phyloP scores from a whole-genome alignment of 805 yeast genomes.

The Metschnikowia continentalis region DNA sequence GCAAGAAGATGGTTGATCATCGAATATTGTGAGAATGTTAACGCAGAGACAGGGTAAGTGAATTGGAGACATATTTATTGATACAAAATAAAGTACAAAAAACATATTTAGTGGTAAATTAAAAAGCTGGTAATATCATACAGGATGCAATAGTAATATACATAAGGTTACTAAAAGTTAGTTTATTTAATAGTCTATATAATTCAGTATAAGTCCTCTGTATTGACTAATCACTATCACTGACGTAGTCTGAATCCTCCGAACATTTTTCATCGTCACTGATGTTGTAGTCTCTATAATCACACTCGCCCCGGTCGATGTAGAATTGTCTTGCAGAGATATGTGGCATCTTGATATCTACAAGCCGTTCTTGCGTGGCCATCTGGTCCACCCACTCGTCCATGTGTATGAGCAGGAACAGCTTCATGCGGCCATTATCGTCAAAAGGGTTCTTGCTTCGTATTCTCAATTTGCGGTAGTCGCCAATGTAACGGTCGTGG shows the following conservation, averaged over 20 bases:
- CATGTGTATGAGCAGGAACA: constrained; percentile 44
- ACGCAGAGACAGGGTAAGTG: no score
- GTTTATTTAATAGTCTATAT: no score
- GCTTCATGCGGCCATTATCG: constrained; percentile 23
- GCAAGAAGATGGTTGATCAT: no score
- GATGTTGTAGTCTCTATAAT: constrained; percentile 36
- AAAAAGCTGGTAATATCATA: no score
- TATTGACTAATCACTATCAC: constrained; percentile 36
- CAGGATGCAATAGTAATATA: no score
- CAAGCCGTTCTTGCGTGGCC: constrained; percentile 52
- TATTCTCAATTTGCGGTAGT: constrained; percentile 62
- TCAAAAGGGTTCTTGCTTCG: constrained; percentile 28
- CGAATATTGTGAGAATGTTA: no score
- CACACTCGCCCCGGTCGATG: constrained; percentile 40
- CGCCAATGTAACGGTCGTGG: constrained; percentile 56
- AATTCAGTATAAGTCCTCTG: neutral
- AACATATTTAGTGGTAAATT: no score
- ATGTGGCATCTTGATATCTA: constrained; percentile 73
- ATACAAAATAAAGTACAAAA: no score
- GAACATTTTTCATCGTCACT: constrained; percentile 27
- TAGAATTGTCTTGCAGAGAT: constrained; percentile 39
- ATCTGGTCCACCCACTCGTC: constrained; percentile 74
- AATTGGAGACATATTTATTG: no score
- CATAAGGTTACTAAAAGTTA: no score
- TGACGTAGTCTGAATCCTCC: constrained; percentile 23